Conservation (phyloP, 2,329 filamentous ascomycete species). For the Coniella lustricola region DNA sequence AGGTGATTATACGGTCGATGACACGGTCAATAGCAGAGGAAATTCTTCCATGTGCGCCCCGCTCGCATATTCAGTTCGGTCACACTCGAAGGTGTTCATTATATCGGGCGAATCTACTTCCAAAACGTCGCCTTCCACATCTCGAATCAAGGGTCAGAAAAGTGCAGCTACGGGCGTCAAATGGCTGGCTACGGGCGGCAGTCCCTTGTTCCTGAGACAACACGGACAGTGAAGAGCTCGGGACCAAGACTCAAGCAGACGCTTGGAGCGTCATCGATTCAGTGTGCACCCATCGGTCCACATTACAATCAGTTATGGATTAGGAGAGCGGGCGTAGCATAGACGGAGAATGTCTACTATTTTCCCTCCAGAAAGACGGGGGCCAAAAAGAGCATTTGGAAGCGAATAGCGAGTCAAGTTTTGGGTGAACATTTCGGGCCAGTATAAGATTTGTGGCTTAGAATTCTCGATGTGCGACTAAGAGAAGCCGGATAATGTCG, state of each 20-base stretch:
- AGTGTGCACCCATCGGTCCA: conserved; percentile 2
- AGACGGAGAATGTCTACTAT: conserved; percentile 5
- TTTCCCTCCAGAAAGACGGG: neutral
- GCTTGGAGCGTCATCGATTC: conserved; percentile 1
- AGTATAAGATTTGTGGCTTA: too few species aligned
- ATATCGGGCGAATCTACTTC: conserved; percentile 3
- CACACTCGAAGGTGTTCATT: conserved; percentile 1
- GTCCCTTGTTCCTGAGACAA: conserved; percentile 55
- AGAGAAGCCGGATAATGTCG: too few species aligned
- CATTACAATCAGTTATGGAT: conserved; percentile 4
- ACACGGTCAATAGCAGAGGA: too few species aligned
- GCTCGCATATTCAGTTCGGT: too few species aligned
- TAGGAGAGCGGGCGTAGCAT: conserved; percentile 12
- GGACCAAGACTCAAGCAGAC: conserved; percentile 28
- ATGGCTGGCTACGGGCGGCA: neutral
- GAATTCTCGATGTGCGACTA: too few species aligned
- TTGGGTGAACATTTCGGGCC: too few species aligned
- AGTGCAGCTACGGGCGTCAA: conserved; percentile 8
- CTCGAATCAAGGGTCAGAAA: neutral
- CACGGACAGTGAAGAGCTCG: conserved; percentile 59
- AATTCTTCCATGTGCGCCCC: too few species aligned
- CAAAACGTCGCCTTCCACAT: neutral
- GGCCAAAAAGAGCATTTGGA: neutral
- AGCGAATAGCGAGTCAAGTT: too few species aligned
- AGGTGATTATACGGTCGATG: too few species aligned